Evolutionary conservation across 805 yeast species (phyloP), one percentile per base, ranked within the genome.

Genomic region (Kodamaea kakaduensis): DNA sequence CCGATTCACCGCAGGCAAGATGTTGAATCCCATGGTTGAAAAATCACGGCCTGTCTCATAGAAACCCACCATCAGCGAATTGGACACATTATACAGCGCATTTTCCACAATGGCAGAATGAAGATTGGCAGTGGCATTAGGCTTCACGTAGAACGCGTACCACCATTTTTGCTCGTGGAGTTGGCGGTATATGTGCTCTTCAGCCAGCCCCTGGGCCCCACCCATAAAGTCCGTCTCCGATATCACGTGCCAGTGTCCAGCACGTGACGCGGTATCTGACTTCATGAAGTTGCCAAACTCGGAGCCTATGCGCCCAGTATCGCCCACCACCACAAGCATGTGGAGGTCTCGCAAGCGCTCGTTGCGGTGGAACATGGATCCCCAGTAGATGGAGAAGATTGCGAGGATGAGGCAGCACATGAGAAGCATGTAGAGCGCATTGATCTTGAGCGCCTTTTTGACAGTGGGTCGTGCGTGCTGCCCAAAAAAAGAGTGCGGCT

Each of bases 11-110:
- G 67, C 50, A 0, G 80, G 75, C 0, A 63, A 48, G 9, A 62
- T 52, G 32, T 67, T 71, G 2, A 67, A 46, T 6, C 44, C 52
- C 63, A 79, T 65, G 21, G 71, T 68, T 13, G 63, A 43, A 24
- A 74, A 66, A 51, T 83, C 90, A 46, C 88, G 62, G 5, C 81
- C 86, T 1, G 83, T 69, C 52, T 79, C 85, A 50, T 73, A 81
- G 29, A 67, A 51, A 5, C 65, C 55, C n/a, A 60, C 48, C 5
- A 77, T 55, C 25, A 59, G 38, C 35, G 45, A 50, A 32, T 48
- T 45, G 6, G 62, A 39, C 7, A 68, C 46, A 34, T 52, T 48
- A 34, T 66, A 54, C 5, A 34, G 20, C 7, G 58, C 21, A 40
- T 64, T 52, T 1, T 66, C 68, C 19, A 46, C 41, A n/a, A 78